These are phyloP conservation scores for Ophiostoma piceae DNA, from an alignment of 2,329 filamentous ascomycete genomes.

Conservation along the genomic window DNA sequence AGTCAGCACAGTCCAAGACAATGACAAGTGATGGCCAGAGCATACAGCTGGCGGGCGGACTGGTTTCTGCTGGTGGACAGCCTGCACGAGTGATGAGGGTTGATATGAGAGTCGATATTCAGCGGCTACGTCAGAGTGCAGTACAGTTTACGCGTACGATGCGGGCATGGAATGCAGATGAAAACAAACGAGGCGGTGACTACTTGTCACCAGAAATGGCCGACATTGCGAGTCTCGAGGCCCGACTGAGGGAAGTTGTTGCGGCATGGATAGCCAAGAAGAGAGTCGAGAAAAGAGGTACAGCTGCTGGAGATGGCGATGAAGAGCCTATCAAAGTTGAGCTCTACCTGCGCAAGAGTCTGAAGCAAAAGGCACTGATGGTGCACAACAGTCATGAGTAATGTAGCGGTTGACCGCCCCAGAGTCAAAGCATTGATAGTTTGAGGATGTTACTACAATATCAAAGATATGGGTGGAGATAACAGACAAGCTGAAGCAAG, in stretches of 20 bases:
- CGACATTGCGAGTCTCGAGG: conserved; percentile 23
- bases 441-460: too few relatives aligned
- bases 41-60: neutral
- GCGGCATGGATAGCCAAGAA: conserved; percentile 22
- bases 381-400: neutral
- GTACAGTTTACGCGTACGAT: conserved; percentile 5
- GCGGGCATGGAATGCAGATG: conserved; percentile 9
- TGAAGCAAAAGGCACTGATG: conserved; percentile 21
- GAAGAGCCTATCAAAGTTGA: conserved; percentile 22
- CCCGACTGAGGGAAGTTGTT: conserved; percentile 19
- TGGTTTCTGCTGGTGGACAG: neutral
- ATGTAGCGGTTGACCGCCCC: neutral
- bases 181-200: neutral
- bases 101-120: conserved; percentile 15
- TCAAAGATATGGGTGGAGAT: too few relatives aligned
- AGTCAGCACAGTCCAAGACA: neutral
- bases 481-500: neutral
- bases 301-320: neutral
- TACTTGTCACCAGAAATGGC: conserved; percentile 19
- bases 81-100: conserved; percentile 7
- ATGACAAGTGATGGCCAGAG: neutral
- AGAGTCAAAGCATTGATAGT: too few relatives aligned
- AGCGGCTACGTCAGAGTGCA: conserved; percentile 13
- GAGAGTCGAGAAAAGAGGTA: neutral
- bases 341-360: conserved; percentile 23